Evolutionary conservation across 2,329 filamentous ascomycete genomes (phyloP), one percentile per base, ranked within the genome.

Genomic region (Talaromyces piceae): DNA sequence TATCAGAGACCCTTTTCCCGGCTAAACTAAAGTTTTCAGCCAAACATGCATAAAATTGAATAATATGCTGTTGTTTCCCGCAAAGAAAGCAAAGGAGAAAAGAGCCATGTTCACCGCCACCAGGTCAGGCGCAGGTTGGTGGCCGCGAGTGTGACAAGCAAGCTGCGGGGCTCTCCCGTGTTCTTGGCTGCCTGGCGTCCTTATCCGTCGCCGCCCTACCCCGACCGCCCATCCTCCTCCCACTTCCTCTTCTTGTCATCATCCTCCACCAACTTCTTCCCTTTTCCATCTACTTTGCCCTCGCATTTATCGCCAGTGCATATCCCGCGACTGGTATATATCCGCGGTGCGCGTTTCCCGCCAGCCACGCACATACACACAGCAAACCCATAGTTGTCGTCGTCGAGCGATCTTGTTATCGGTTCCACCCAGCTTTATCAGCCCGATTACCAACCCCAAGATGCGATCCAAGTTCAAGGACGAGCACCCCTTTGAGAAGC

Each of bases 381-480:
- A 47, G 5, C 33, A 12, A 5, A 4, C 22, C n/a, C 4, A 16
- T 33, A 13, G 33, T 37, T 18, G 37, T 47, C 50, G 50, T 51
- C 47, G 45, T 55, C 47, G 48, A 43, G 43, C 49, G 53, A 56
- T 54, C 52, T 54, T 49, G 54, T 51, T 54, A 53, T 56, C 54
- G 33, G 48, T 33, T 41, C 47, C n/a, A n/a, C 47, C 54, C 51
- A 51, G 46, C 47, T 52, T 55, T 45, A 55, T 57, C 54, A 55
- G 53, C 56, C 50, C 49, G 52, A 48, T 53, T 57, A 63, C 39
- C 58, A 45, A 50, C 45, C 26, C 41, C 79, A 88, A 68, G 61
- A 96, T 96, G 90, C 87, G 91, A 71, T 95, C 89, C 80, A 97
- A 97, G 84, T 98, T 98, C 77, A 98, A 98, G 90, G 93, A 98